Percentiles rank a stretch among this genome's conserved stretches.
Conservation (phyloP, 345 rosid species). For the Populus alba region DNA sequence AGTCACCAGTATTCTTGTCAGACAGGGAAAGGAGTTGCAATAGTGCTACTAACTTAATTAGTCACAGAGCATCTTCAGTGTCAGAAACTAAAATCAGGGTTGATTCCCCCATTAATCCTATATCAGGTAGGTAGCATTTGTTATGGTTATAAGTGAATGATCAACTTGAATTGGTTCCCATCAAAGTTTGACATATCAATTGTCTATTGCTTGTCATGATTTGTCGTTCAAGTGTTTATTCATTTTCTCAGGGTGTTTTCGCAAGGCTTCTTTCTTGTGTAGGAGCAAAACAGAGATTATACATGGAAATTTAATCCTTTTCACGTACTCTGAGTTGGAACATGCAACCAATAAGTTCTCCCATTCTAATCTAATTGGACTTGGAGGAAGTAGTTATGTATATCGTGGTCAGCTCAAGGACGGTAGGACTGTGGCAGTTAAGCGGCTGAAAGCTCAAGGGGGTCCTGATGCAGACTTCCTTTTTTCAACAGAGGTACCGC, state of each 20-base stretch:
- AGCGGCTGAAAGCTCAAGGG: constrained; percentile 61
- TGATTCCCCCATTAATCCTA: constrained; percentile 34
- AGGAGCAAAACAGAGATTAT: constrained; percentile 51
- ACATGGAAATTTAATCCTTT: constrained; percentile 56
- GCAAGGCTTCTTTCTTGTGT: constrained; percentile 44
- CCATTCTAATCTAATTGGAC: constrained; percentile 65
- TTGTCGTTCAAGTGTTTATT: neutral
- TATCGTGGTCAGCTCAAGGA: constrained; percentile 81
- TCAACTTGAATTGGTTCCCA: constrained; percentile 5
- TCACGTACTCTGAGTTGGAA: constrained; percentile 69
- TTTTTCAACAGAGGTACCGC: constrained; percentile 70
- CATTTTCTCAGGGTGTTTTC: constrained; percentile 61
- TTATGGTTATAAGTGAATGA: neutral
- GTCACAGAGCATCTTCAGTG: constrained; percentile 44
- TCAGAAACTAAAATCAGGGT: constrained; percentile 39
- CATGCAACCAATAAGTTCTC: constrained; percentile 76
- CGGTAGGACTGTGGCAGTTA: constrained; percentile 79
- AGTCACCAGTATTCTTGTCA: constrained; percentile 46
- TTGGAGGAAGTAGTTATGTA: constrained; percentile 87
- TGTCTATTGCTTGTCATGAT: neutral
- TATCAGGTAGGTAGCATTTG: constrained; percentile 37
- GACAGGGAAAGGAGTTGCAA: constrained; percentile 74
- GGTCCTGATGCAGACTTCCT: constrained; percentile 59
- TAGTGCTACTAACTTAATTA: constrained; percentile 74
- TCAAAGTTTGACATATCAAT: neutral